phyloP scores from a whole-genome alignment of 306 rosid genomes.

The Trichosanthes cucumerina region DNA sequence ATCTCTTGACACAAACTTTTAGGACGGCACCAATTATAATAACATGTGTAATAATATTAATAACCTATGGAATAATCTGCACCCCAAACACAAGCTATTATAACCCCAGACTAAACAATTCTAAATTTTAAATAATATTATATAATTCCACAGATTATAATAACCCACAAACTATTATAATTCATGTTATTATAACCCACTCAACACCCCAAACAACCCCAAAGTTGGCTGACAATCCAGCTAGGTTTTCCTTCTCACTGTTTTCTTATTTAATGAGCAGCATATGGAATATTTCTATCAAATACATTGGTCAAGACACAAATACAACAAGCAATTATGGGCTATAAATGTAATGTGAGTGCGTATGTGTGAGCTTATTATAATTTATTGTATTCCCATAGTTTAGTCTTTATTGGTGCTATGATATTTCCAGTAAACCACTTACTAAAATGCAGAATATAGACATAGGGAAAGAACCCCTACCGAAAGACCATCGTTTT shows the following conservation, averaged over 20 bases:
- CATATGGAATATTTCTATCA: neutral
- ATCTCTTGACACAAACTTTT: conserved; percentile 4
- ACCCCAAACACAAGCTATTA: no score
- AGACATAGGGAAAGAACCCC: conserved; percentile 14
- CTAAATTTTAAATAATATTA: no score
- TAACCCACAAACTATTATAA: no score
- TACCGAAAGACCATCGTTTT: conserved; percentile 95
- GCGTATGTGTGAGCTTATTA: neutral
- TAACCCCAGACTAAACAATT: no score
- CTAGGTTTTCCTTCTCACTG: neutral
- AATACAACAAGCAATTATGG: neutral
- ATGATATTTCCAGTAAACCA: conserved; percentile 4
- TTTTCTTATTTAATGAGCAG: conserved; percentile 1
- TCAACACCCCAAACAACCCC: no score
- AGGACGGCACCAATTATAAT: no score
- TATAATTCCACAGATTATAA: no score
- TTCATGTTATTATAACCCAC: no score
- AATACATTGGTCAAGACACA: neutral
- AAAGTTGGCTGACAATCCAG: neutral
- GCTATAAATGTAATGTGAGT: neutral
- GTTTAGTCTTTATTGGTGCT: neutral
- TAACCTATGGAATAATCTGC: no score
- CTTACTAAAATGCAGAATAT: neutral
- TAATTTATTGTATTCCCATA: neutral
- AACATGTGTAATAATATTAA: no score